Percentiles rank a stretch among this genome's conserved stretches.
Evolutionary conservation across 179 eudicot genomes (phyloP).

Genomic region (Corrigiola litoralis): DNA sequence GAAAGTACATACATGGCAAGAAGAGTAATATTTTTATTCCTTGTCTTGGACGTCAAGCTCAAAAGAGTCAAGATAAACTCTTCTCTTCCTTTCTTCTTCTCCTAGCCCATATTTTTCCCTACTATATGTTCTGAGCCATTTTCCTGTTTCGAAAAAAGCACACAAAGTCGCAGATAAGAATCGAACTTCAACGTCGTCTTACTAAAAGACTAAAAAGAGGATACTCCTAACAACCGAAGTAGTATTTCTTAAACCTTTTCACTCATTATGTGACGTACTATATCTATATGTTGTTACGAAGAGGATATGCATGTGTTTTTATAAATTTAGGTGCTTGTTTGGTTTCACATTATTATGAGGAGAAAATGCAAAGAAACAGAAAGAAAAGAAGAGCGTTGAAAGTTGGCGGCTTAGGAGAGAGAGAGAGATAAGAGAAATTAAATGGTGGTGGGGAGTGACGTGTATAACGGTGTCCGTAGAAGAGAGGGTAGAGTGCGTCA

Average conservation of each 20-base stretch:
- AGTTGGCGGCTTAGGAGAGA: constrained; percentile 4
- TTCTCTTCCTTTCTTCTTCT: neutral
- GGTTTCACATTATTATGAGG: neutral
- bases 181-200: too few relatives aligned
- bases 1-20: too few relatives aligned
- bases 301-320: too few relatives aligned
- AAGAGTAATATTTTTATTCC: neutral
- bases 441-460: constrained; percentile 9
- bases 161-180: too few relatives aligned
- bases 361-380: neutral
- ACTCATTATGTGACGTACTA: too few relatives aligned
- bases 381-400: neutral
- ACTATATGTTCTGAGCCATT: too few relatives aligned
- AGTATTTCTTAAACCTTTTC: too few relatives aligned
- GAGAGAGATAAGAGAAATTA: neutral
- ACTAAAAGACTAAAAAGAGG: too few relatives aligned
- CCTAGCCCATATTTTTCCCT: too few relatives aligned
- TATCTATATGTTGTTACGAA: too few relatives aligned
- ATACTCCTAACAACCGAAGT: too few relatives aligned
- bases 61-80: neutral
- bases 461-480: constrained; percentile 7
- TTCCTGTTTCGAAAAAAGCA: too few relatives aligned
- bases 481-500: constrained; percentile 3
- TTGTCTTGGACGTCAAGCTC: neutral
- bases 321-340: neutral